Evolutionary conservation across 305 asterid species (phyloP), one percentile per base, ranked within the genome.

Genomic region (Euphrasia arctica): DNA sequence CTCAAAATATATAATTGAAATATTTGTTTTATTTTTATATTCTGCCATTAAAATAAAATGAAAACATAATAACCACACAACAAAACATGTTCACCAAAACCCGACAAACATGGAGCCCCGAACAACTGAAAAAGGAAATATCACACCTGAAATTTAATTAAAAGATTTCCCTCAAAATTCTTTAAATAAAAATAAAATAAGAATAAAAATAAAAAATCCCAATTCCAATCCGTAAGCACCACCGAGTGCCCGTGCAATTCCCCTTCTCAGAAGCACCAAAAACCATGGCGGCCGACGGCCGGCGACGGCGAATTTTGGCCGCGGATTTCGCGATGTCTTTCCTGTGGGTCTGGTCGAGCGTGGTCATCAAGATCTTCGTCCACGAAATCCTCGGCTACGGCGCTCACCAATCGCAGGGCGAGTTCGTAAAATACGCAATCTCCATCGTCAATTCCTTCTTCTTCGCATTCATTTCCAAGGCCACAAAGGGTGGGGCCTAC

Each of bases 261-360:
- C 6, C 28, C 9, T 9, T 9, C 12, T 2, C 0, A 25, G 11
- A 11, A 36, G 62, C 61, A 22, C 32, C 66, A 29, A 45, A 50
- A 54, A 18, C 31, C 54, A 78, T 75, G 84, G 60, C 77, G 60
- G 83, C 74, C 48, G 60, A 7, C 45, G 62, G 49, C 13, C 74
- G 65, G 72, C 13, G 2, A 2, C 64, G 79, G 58, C 64, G 64
- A 59, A 63, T 82, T 84, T 92, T 77, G 31, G 63, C 4, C 14
- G 50, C 14, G 14, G 50, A 45, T 45, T 45, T 45, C 50, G 50
- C 50, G 14, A 69, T 87, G 75, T 85, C 95, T 4, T 79, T 89
- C 62, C 80, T 79, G 95, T 89, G 93, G 91, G 93, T 85, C 3
- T 85, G 88, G 86, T 85, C 95, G 2, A 67, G 83, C 73, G 89